These are phyloP conservation scores for Sequoiadendron giganteum DNA, from an alignment of 75 land plant species.

Conservation along the genomic window DNA sequence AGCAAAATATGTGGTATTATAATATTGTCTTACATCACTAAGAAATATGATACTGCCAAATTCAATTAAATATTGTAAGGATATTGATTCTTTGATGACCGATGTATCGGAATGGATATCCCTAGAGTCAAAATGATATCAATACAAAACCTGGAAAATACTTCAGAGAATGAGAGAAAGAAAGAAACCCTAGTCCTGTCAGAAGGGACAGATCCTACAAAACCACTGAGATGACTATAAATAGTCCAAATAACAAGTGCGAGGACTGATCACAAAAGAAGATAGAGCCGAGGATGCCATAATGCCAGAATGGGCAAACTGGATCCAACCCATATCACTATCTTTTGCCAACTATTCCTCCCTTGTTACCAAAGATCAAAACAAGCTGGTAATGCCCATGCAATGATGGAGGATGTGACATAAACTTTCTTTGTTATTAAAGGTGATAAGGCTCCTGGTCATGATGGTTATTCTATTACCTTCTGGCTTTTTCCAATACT, in stretches of 20 bases:
- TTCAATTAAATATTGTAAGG: neutral
- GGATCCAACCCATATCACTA: no score
- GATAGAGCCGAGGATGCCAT: no score
- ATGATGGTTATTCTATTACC: neutral
- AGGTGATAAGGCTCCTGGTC: neutral
- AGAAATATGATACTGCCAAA: neutral
- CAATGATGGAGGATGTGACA: neutral
- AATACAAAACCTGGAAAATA: no score
- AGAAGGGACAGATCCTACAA: no score
- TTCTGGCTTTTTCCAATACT: neutral
- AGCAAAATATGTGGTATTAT: neutral
- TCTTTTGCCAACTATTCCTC: neutral
- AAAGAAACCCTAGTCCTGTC: no score
- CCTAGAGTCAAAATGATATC: neutral
- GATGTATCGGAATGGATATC: neutral
- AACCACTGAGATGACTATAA: no score
- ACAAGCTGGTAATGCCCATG: neutral
- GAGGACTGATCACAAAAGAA: no score
- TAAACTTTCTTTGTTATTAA: neutral
- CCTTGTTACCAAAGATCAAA: neutral
- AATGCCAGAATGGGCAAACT: no score
- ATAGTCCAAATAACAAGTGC: no score
- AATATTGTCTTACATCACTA: neutral
- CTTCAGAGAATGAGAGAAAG: no score
- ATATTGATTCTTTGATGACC: no score